A percentile compares a stretch with the other conserved stretches of the same genome.
Conservation (phyloP, 225 moss, liverwort and hornwort species). For the Polytrichum commune region DNA sequence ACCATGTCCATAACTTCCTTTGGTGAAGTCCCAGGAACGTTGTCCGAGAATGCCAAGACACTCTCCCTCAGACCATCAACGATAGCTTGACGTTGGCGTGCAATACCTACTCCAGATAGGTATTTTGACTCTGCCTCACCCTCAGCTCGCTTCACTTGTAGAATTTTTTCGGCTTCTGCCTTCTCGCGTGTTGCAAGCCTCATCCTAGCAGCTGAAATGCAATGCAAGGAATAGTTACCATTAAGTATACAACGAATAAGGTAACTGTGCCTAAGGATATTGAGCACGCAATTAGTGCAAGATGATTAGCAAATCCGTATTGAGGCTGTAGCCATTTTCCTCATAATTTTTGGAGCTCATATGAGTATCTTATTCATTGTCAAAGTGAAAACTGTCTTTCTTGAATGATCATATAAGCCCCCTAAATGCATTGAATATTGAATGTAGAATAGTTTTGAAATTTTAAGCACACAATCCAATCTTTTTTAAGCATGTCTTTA, state of each 20-base stretch:
- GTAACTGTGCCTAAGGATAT: background rate
- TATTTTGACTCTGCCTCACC: conserved; percentile 57
- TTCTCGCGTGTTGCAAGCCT: conserved; percentile 47
- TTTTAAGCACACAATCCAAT: no score
- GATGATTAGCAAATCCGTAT: background rate
- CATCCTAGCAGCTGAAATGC: conserved; percentile 40
- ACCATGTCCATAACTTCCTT: conserved; percentile 64
- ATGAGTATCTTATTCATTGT: no score
- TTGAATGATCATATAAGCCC: no score
- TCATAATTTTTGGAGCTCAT: no score
- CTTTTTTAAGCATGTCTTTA: no score
- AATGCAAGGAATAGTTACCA: background rate
- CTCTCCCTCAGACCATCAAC: conserved; percentile 59
- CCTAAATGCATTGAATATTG: no score
- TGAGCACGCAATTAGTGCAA: no score
- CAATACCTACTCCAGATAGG: conserved; percentile 51
- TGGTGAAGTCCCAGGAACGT: conserved; percentile 46
- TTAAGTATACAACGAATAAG: background rate
- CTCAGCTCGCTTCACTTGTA: conserved; percentile 57
- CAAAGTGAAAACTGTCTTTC: no score
- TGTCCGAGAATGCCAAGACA: conserved; percentile 51
- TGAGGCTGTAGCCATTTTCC: background rate
- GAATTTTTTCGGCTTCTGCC: conserved; percentile 57
- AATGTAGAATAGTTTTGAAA: no score
- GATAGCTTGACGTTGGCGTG: conserved; percentile 54